Evolutionary conservation across 768 basidiomycete genomes (phyloP).

Genomic region (Boletellus sp.): DNA sequence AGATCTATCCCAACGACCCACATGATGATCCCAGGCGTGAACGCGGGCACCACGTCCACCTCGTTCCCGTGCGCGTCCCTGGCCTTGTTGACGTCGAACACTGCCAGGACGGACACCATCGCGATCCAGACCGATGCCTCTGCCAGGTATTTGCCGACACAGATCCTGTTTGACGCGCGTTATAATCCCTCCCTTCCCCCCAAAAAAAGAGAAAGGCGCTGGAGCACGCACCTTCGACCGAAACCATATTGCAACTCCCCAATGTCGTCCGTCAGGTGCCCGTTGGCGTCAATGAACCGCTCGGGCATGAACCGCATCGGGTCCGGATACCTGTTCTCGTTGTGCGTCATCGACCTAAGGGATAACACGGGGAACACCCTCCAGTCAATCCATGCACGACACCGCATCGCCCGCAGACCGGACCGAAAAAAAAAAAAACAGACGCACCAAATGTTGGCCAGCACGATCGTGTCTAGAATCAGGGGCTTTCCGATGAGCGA

Average conservation of each 20-base stretch:
- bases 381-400: too few species aligned
- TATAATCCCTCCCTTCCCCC: neutral
- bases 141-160: slow-evolving; percentile 26
- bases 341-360: slow-evolving; percentile 28
- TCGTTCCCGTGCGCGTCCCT: slow-evolving; percentile 30
- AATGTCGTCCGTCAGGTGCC: slow-evolving; percentile 17
- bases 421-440: too few species aligned
- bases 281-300: slow-evolving; percentile 15
- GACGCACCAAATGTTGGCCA: slow-evolving; percentile 16
- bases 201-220: too few species aligned
- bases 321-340: slow-evolving; percentile 21
- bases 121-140: slow-evolving; percentile 25
- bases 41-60: slow-evolving; percentile 25
- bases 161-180: slow-evolving; percentile 11
- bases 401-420: too few species aligned
- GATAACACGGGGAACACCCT: neutral
- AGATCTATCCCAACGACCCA: slow-evolving; percentile 6
- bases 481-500: neutral
- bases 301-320: slow-evolving; percentile 22
- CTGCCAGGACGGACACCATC: slow-evolving; percentile 23
- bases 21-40: slow-evolving; percentile 26
- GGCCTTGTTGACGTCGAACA: slow-evolving; percentile 29
- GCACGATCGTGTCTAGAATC: slow-evolving; percentile 23
- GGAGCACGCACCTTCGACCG: slow-evolving; percentile 16
- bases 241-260: slow-evolving; percentile 21